Percentiles rank a stretch among this genome's conserved stretches.
Conservation (phyloP, 495 filamentous ascomycete species). For the Polyplosphaeria fusca region DNA sequence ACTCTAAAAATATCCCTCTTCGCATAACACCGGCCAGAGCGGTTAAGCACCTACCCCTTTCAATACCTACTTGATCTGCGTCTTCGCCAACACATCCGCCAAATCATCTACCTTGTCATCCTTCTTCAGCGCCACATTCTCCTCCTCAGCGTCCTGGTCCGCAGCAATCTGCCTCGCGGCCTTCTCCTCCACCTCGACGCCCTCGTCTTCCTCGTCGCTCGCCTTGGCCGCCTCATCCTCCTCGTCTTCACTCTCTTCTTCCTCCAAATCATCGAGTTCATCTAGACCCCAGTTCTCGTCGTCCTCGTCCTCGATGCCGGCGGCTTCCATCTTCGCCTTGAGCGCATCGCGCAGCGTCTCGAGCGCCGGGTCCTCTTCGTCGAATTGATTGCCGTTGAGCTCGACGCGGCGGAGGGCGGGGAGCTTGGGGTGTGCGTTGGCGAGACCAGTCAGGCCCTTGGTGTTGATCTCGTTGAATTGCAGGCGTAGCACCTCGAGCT, state of each 20-base stretch:
- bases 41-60: no score
- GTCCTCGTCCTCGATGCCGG: conserved; percentile 60
- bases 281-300: conserved; percentile 69
- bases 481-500: conserved; percentile 73
- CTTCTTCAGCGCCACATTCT: conserved; percentile 67
- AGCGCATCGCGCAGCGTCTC: conserved; percentile 51
- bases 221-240: conserved; percentile 56
- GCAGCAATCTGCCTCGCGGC: conserved; percentile 60
- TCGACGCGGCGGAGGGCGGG: conserved; percentile 77
- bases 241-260: conserved; percentile 58
- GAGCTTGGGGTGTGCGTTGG: conserved; percentile 59
- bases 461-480: conserved; percentile 94
- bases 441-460: conserved; percentile 65
- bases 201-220: conserved; percentile 55
- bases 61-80: conserved; percentile 44
- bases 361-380: conserved; percentile 72
- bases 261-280: conserved; percentile 79
- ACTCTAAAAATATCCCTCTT: no score
- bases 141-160: conserved; percentile 68
- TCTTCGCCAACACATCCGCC: conserved; percentile 69
- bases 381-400: conserved; percentile 93
- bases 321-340: conserved; percentile 53
- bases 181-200: conserved; percentile 53
- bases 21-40: no score
- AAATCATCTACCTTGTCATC: conserved; percentile 79